phyloP scores from a whole-genome alignment of 2,329 filamentous ascomycete species.

The Aspergillus flavus region DNA sequence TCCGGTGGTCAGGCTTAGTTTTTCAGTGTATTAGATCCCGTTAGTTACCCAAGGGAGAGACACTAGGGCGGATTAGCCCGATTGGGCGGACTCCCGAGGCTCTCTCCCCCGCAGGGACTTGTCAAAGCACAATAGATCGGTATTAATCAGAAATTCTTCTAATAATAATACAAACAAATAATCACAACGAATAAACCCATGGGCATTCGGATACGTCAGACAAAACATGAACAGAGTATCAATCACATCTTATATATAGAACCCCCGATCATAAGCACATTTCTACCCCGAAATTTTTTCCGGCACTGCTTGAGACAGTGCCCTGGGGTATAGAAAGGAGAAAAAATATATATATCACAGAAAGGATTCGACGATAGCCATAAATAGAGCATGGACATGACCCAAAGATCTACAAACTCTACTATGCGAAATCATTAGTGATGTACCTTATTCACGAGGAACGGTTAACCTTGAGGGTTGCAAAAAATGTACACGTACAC shows the following conservation, averaged over 20 bases:
- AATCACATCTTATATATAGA: background rate
- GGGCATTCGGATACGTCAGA: background rate
- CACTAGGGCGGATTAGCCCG: slow-evolving; percentile 17
- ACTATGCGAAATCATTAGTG: background rate
- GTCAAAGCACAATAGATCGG: slow-evolving; percentile 1
- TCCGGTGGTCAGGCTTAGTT: slow-evolving; percentile 11
- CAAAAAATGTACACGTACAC: background rate
- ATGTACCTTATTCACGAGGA: background rate
- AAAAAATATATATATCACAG: background rate
- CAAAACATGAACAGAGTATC: background rate
- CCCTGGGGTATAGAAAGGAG: background rate
- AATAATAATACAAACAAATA: background rate
- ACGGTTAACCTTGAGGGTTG: background rate
- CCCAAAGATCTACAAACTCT: background rate
- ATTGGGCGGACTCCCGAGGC: slow-evolving; percentile 20
- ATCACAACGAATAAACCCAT: background rate
- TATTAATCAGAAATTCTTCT: background rate
- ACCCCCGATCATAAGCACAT: background rate
- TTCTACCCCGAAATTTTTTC: background rate
- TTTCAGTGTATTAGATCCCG: slow-evolving; percentile 9
- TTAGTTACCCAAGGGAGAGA: slow-evolving; percentile 6
- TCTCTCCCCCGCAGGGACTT: slow-evolving; percentile 15
- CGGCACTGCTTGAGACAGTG: background rate
- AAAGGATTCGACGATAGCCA: background rate
- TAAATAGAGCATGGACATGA: background rate